Conservation (phyloP, 1,284 basidiomycete species). For the Vanrija humicola region DNA sequence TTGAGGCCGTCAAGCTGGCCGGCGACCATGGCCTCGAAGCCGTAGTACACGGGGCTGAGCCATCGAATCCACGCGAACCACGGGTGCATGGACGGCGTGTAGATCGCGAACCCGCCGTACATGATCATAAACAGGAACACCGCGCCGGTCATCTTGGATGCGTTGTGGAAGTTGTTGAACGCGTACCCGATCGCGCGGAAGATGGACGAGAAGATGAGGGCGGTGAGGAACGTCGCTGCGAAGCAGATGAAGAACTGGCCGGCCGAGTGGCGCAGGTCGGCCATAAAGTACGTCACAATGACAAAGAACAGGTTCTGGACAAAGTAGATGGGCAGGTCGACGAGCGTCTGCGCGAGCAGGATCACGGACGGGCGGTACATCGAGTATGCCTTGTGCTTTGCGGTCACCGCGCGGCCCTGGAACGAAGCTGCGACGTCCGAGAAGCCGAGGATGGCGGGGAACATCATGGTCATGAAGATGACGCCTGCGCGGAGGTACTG, state of each 20-base stretch:
- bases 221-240: conserved; percentile 30
- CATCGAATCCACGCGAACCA: conserved; percentile 26
- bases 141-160: conserved; percentile 40
- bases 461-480: conserved; percentile 52
- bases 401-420: conserved; percentile 66
- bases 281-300: conserved; percentile 46
- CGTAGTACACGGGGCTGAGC: conserved; percentile 39
- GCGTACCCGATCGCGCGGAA: conserved; percentile 42
- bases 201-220: conserved; percentile 31
- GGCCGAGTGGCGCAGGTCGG: conserved; percentile 24
- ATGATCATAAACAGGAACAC: conserved; percentile 34
- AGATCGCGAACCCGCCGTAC: conserved; percentile 41
- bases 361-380: conserved; percentile 49
- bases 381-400: conserved; percentile 52
- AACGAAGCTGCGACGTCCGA: conserved; percentile 71
- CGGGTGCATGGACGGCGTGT: conserved; percentile 36
- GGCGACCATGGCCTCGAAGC: conserved; percentile 31
- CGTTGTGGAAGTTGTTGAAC: conserved; percentile 41
- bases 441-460: conserved; percentile 52
- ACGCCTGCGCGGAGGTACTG: conserved; percentile 63
- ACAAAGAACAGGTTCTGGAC: conserved; percentile 47
- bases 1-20: conserved; percentile 51
- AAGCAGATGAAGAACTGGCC: conserved; percentile 46
- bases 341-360: conserved; percentile 63
- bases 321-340: conserved; percentile 52